Percentiles rank a stretch among this genome's conserved stretches.
Conservation (phyloP, 2,329 filamentous ascomycete species). For the Cephalotrichum gorgonifer region DNA sequence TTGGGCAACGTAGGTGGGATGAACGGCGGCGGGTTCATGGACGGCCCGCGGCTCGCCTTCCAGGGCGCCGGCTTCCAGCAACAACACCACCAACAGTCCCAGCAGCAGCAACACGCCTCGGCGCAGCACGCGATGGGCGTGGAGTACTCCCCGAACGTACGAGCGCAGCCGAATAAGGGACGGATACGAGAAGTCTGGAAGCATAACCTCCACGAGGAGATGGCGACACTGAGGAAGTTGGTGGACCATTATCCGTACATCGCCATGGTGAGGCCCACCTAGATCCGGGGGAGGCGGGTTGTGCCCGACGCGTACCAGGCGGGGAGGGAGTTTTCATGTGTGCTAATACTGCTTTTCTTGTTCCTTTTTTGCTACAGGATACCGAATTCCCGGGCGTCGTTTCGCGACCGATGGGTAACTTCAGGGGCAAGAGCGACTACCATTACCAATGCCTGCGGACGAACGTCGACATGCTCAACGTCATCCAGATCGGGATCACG, state of each 20-base stretch:
- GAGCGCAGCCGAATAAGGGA: slow-evolving; percentile 57
- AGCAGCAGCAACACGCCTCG: slow-evolving; percentile 39
- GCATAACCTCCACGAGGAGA: slow-evolving; percentile 82
- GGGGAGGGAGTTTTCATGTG: too few species aligned
- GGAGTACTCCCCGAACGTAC: slow-evolving; percentile 22
- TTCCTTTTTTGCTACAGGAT: too few species aligned
- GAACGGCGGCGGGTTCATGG: slow-evolving; percentile 30
- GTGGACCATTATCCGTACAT: slow-evolving; percentile 92
- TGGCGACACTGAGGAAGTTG: slow-evolving; percentile 70
- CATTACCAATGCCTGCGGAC: slow-evolving; percentile 96
- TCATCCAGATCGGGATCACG: slow-evolving; percentile 93
- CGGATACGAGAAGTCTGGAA: slow-evolving; percentile 96
- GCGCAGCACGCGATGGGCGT: slow-evolving; percentile 27
- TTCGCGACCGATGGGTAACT: slow-evolving; percentile 86
- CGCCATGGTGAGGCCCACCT: slow-evolving; percentile 66
- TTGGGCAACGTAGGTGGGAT: slow-evolving; percentile 49
- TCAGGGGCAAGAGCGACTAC: slow-evolving; percentile 92
- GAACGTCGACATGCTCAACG: slow-evolving; percentile 94
- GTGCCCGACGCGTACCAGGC: too few species aligned
- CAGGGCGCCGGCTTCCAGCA: slow-evolving; percentile 31
- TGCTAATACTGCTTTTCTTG: slow-evolving; percentile 8
- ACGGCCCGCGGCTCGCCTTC: slow-evolving; percentile 9
- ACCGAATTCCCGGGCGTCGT: slow-evolving; percentile 98
- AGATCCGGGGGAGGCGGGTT: neutral
- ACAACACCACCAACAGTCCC: slow-evolving; percentile 35